These are phyloP conservation scores for Aspergillus sp. DNA, from an alignment of 2,329 filamentous ascomycete genomes.

Conservation along the genomic window DNA sequence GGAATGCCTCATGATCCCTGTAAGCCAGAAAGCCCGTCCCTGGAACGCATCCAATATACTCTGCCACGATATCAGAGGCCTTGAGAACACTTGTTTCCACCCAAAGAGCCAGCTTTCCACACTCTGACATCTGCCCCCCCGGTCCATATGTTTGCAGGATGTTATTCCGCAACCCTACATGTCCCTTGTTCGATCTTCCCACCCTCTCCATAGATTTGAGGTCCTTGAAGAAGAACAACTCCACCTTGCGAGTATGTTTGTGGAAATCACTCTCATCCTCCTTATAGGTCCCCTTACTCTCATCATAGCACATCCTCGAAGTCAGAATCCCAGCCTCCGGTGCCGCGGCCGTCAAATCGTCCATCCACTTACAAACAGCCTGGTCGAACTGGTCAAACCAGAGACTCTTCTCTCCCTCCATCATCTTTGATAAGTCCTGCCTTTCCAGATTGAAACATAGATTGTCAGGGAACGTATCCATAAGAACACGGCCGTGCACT, in stretches of 20 bases:
- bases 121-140: background rate
- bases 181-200: slow-evolving; percentile 10
- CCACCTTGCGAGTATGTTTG: slow-evolving; percentile 14
- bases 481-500: slow-evolving; percentile 1
- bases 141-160: slow-evolving; percentile 17
- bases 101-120: slow-evolving; percentile 12
- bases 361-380: slow-evolving; percentile 11
- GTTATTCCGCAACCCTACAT: slow-evolving; percentile 12
- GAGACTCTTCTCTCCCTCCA: background rate
- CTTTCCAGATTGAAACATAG: slow-evolving; percentile 20
- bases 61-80: slow-evolving; percentile 15
- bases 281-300: background rate
- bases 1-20: too few species aligned
- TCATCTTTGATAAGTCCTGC: slow-evolving; percentile 15
- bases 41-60: slow-evolving; percentile 22
- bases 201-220: slow-evolving; percentile 15
- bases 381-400: slow-evolving; percentile 18
- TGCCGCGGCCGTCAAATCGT: slow-evolving; percentile 3
- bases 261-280: background rate
- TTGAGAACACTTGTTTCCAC: slow-evolving; percentile 20
- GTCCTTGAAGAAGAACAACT: slow-evolving; percentile 22
- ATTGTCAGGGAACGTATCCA: slow-evolving; percentile 15
- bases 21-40: slow-evolving; percentile 17
- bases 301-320: slow-evolving; percentile 14
- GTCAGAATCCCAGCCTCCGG: slow-evolving; percentile 9